phyloP scores from a whole-genome alignment of 306 rosid genomes.

The Malus domestica region DNA sequence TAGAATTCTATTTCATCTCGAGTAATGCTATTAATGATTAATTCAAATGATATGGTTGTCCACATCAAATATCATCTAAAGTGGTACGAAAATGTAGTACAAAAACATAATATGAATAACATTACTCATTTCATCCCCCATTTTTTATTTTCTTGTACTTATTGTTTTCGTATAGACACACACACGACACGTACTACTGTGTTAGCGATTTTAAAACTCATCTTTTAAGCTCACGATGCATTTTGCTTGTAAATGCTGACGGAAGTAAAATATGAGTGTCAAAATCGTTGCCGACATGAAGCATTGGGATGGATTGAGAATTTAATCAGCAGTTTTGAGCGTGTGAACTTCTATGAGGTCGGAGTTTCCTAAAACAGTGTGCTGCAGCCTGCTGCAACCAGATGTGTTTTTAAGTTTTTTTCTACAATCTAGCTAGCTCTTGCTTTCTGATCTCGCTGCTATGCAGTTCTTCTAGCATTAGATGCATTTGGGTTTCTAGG shows the following conservation, averaged over 20 bases:
- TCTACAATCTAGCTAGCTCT: neutral
- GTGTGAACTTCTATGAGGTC: conserved; percentile 19
- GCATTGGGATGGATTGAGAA: neutral
- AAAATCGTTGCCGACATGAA: no score
- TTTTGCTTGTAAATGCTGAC: neutral
- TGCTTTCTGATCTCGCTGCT: neutral
- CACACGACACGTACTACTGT: neutral
- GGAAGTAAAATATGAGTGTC: neutral
- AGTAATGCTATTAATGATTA: no score
- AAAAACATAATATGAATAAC: no score
- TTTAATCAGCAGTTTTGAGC: neutral
- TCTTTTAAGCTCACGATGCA: neutral
- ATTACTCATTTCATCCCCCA: neutral
- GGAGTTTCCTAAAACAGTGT: conserved; percentile 23
- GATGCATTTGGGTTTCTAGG: neutral
- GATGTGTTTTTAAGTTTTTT: neutral
- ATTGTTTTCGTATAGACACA: neutral
- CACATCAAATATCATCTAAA: no score
- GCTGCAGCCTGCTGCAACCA: neutral
- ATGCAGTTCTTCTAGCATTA: neutral
- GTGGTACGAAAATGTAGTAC: no score
- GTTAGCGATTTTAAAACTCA: neutral
- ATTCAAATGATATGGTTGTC: no score
- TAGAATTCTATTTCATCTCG: neutral
- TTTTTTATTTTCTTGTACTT: neutral